Conservation (phyloP, 805 yeast genomes). For the Komagataella mondaviorum region DNA sequence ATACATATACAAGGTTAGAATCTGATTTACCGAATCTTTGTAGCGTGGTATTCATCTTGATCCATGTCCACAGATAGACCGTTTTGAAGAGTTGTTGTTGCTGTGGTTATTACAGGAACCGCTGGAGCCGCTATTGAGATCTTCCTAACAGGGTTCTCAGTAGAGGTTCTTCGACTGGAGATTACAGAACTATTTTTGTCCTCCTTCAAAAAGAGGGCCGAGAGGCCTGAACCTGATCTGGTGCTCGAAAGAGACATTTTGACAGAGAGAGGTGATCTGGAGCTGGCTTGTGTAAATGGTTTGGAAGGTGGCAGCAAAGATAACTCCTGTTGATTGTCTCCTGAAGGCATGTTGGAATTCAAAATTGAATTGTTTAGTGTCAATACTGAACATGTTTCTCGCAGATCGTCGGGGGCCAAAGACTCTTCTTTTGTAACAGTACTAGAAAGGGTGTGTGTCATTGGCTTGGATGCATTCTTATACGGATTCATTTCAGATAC, state of each 20-base stretch:
- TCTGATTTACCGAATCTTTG: background rate
- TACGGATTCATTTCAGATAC: slow-evolving; percentile 18
- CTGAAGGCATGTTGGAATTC: background rate
- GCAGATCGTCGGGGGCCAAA: background rate
- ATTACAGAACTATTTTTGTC: background rate
- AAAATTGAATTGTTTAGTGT: background rate
- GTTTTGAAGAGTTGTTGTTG: slow-evolving; percentile 15
- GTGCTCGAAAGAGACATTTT: background rate
- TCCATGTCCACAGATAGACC: background rate
- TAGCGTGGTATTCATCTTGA: background rate
- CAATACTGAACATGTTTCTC: background rate
- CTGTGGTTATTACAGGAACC: slow-evolving; percentile 20
- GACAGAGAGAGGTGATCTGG: background rate
- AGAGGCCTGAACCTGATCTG: background rate
- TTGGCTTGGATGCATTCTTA: background rate
- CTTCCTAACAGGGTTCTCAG: slow-evolving; percentile 14
- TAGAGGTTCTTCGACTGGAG: background rate
- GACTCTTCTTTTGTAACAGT: background rate
- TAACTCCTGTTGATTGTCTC: background rate
- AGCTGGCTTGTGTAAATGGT: background rate
- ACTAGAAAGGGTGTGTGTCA: background rate
- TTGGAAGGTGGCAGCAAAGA: background rate
- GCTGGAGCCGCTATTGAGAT: slow-evolving; percentile 19
- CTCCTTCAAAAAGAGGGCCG: background rate
- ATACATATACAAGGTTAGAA: background rate